Evolutionary conservation across 441 rosid species (phyloP), one percentile per base, ranked within the genome.

Genomic region (Erodium texanum): DNA sequence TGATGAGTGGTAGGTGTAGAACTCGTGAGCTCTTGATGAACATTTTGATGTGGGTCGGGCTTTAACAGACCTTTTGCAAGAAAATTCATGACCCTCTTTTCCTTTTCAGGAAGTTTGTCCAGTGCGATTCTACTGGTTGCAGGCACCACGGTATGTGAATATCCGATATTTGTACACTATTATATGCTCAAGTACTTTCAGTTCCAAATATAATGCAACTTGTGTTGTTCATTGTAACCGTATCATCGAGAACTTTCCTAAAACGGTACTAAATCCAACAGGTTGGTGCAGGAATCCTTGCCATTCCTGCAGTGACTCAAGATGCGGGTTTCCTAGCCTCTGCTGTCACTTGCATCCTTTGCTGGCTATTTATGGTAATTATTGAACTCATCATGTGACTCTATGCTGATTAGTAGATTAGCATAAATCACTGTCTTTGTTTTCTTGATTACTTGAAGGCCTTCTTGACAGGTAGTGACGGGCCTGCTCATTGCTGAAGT

Each of bases 281-380:
- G 98, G 85, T 93, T 18, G 98, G 97, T 77, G 97, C 98, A 18
- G 98, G 96, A 72, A 87, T 90, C 68, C 93, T 90, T 8, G 97
- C 98, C 0, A 85, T 93, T 84, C 97, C 97, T 69, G 89, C 98
- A 0, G 97, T 93, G 65, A 90, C 98, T 7, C 95, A 82, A 82
- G 91, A 90, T 75, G 77, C 97, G 68, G 96, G 97, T 18, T 93
- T 93, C 71, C 54, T 90, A 56, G 96, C 95, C 65, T 93, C 97
- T 77, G 83, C 97, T 22, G 82, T 85, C 24, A 86, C 90, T 3
- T 87, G 91, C 78, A 78, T 86, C 66, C 23, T 89, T 73, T 90
- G 97, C 79, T 93, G 95, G 97, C 74, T 86, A 20, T 93, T 81
- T 77, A 93, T 93, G 98, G 94, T 89, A 81, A 68, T 59, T 34